Base-by-base conservation (phyloP, 495 filamentous ascomycete genomes). In the Podospora pseudoanserina region DNA sequence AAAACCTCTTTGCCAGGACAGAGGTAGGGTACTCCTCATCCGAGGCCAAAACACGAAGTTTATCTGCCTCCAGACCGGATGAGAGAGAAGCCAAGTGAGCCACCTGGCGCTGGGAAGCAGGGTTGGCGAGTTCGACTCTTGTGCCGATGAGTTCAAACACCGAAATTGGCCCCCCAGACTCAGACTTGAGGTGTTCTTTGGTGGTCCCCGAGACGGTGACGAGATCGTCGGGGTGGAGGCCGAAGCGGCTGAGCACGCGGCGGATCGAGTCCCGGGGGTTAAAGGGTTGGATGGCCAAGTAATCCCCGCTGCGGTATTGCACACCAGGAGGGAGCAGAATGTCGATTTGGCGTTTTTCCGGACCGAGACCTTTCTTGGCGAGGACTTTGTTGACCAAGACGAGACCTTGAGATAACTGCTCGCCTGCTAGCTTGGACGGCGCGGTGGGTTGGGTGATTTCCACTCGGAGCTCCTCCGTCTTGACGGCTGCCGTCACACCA, bases 51-150 rank as follows among this genome's bases (percentile, higher is more conserved):
- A 49, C 61, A 4, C 66, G 53, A 6, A 78, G 66, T 20, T 55
- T 54, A 13, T 69, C 65, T 1, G 68, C 70, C 0, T 70, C 72
- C 39, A 65, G 60, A 19, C 58, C 71, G 15, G 70, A 58, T 13
- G 76, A 66, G 7, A 67, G 67, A 18, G 69, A 66, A 1, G 74
- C 73, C 20, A 78, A 66, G 9, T 65, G 64, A 20, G 66, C 69
- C 13, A 78, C 65, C 30, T 77, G 75, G 20, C 76, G 71, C 19
- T 71, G 73, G 18, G 86, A 87, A 1, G 87, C 88, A 0, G 87
- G 87, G 27, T 86, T 85, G n/a, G 79, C 83, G 20, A 92, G 82
- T 70, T 92, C 89, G 26, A 92, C 85, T 67, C 89, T 89, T 30
- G 82, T 82, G 18, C 83, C 80, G 28, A 92, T 77, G 4, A 91